Conservation (phyloP, 2,329 filamentous ascomycete genomes). For the Gaeumannomyces tritici region DNA sequence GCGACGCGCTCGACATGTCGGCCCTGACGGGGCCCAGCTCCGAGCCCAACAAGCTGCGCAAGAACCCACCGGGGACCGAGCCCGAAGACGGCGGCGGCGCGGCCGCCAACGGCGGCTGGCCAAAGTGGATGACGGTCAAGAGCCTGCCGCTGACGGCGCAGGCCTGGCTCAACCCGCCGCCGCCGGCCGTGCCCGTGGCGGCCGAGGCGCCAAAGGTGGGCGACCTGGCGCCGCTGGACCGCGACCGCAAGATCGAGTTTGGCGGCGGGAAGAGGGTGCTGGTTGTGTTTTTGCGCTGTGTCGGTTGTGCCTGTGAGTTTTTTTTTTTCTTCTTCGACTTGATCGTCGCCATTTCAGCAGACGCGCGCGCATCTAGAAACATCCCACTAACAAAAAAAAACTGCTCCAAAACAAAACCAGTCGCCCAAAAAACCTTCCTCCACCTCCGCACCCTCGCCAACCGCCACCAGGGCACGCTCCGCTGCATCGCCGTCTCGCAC, state of each 20-base stretch:
- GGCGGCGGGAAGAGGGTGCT: conserved; percentile 34
- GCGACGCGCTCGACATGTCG: conserved; percentile 35
- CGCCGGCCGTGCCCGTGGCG: conserved; percentile 36
- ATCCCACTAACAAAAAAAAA: too few species aligned
- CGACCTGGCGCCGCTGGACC: conserved; percentile 36
- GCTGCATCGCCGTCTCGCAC: conserved; percentile 51
- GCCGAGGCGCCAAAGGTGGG: conserved; percentile 35
- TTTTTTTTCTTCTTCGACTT: neutral
- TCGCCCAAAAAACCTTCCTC: conserved; percentile 48
- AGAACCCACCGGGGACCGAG: conserved; percentile 18
- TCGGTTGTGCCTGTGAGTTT: conserved; percentile 44
- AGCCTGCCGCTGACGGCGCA: conserved; percentile 41
- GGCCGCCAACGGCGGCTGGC: conserved; percentile 24
- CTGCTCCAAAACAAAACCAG: conserved; percentile 22
- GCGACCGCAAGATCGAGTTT: conserved; percentile 31
- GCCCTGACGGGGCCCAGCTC: conserved; percentile 16
- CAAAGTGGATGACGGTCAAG: conserved; percentile 39
- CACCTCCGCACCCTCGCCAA: conserved; percentile 44
- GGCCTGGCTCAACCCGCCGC: conserved; percentile 41
- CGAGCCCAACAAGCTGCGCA: conserved; percentile 19
- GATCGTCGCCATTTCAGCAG: too few species aligned
- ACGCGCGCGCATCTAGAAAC: too few species aligned
- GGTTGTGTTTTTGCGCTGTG: conserved; percentile 43
- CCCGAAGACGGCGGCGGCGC: conserved; percentile 15
- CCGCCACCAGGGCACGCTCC: conserved; percentile 35